Evolutionary conservation across 805 yeast species (phyloP).

Genomic region (Saccharomycopsis fermentans): DNA sequence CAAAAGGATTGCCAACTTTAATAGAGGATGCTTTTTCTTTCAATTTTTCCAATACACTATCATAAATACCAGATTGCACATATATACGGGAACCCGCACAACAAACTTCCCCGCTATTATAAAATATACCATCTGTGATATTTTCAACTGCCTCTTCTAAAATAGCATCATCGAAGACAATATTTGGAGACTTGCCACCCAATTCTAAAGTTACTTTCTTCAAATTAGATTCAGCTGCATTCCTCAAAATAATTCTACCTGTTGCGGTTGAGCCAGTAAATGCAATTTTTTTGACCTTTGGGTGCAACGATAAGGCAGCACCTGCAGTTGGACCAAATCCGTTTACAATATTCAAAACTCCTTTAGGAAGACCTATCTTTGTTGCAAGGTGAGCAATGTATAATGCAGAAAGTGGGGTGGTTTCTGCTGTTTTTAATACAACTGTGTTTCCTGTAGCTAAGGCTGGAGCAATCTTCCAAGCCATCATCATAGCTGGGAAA

Average conservation of each 20-base stretch:
- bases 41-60: slow-evolving; percentile 56
- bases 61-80: slow-evolving; percentile 79
- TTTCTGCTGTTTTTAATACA: slow-evolving; percentile 84
- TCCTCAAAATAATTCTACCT: slow-evolving; percentile 74
- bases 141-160: slow-evolving; percentile 64
- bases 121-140: slow-evolving; percentile 76
- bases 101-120: slow-evolving; percentile 93
- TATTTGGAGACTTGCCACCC: slow-evolving; percentile 94
- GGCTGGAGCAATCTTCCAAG: slow-evolving; percentile 94
- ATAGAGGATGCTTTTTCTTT: slow-evolving; percentile 40
- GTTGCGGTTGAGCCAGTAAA: slow-evolving; percentile 95
- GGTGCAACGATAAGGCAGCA: slow-evolving; percentile 67
- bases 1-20: slow-evolving; percentile 79
- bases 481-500: slow-evolving; percentile 86
- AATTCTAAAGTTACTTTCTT: slow-evolving; percentile 90
- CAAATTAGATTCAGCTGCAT: slow-evolving; percentile 70
- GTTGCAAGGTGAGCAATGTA: slow-evolving; percentile 57
- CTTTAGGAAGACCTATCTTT: slow-evolving; percentile 85
- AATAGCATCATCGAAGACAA: slow-evolving; percentile 80
- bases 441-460: slow-evolving; percentile 83
- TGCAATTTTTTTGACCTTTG: slow-evolving; percentile 78
- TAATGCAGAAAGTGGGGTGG: slow-evolving; percentile 84
- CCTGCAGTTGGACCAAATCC: slow-evolving; percentile 87
- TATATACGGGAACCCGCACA: slow-evolving; percentile 90
- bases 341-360: slow-evolving; percentile 78